Percentiles rank a stretch among this genome's conserved stretches.
phyloP scores from a whole-genome alignment of 306 rosid species.

The Spatholobus suberectus region DNA sequence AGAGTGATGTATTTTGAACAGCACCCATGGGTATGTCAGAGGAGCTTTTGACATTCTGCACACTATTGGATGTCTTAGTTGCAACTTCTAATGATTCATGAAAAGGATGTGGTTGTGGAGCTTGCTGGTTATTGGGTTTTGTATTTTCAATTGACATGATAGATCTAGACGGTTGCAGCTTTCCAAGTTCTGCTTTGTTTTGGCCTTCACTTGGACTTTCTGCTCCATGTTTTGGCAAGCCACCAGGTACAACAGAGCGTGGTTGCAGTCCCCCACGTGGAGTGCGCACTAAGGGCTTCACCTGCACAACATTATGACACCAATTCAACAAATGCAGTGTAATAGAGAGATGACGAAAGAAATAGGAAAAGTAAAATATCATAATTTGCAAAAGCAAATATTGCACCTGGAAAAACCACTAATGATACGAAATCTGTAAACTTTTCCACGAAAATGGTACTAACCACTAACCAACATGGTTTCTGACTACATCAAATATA shows the following conservation, averaged over 20 bases:
- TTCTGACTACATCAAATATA: constrained; percentile 28
- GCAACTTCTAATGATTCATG: constrained; percentile 53
- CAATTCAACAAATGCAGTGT: constrained; percentile 30
- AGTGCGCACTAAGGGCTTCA: constrained; percentile 62
- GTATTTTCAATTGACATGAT: constrained; percentile 32
- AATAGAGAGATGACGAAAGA: background rate
- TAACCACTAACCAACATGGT: constrained; percentile 4
- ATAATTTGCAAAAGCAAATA: background rate
- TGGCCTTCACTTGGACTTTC: constrained; percentile 53
- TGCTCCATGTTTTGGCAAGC: constrained; percentile 62
- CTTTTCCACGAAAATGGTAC: constrained; percentile 17
- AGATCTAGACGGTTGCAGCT: constrained; percentile 58
- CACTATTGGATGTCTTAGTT: constrained; percentile 35
- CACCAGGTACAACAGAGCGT: constrained; percentile 50
- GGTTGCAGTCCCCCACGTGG: constrained; percentile 65
- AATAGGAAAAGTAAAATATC: constrained; percentile 17
- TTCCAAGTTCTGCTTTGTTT: constrained; percentile 61
- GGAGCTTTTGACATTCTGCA: constrained; percentile 44
- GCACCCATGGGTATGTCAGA: constrained; percentile 37
- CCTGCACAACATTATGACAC: constrained; percentile 52
- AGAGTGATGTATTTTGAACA: constrained; percentile 25
- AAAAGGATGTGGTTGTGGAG: constrained; percentile 41
- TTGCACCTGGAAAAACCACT: constrained; percentile 15
- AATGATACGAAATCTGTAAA: background rate
- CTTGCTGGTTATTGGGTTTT: constrained; percentile 46